A percentile compares a stretch with the other conserved stretches of the same genome.
Evolutionary conservation across 2,329 filamentous ascomycete genomes (phyloP).

Genomic region (Penicillium freii): DNA sequence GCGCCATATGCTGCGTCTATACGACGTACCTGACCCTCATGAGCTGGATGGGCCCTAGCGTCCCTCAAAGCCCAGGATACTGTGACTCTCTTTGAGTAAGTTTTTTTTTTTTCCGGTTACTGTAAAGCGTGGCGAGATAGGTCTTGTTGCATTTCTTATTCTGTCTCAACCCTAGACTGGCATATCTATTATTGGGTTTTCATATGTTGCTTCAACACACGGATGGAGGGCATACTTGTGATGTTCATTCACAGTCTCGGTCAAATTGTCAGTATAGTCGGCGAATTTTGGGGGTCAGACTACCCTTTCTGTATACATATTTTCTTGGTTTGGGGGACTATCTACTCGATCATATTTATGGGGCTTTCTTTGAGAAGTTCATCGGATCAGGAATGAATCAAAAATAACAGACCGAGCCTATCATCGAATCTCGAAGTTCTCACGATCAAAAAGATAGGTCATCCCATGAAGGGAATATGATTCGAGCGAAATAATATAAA

Average conservation of each 20-base stretch:
- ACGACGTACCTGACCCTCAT: conserved; percentile 82
- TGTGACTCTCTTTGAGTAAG: conserved; percentile 50
- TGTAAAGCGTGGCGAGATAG: conserved; percentile 6
- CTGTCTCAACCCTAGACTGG: conserved; percentile 14
- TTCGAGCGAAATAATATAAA: conserved; percentile 16
- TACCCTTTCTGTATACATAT: conserved; percentile 18
- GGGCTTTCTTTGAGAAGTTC: neutral
- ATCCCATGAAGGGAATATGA: conserved; percentile 5
- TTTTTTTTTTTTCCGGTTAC: conserved; percentile 6
- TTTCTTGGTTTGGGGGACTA: neutral
- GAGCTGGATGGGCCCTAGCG: conserved; percentile 71
- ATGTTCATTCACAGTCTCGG: conserved; percentile 4
- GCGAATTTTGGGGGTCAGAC: conserved; percentile 3
- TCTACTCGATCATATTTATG: neutral
- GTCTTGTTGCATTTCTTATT: conserved; percentile 4
- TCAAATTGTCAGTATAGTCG: conserved; percentile 11
- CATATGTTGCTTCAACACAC: conserved; percentile 11
- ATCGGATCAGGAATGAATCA: neutral
- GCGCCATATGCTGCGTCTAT: conserved; percentile 83
- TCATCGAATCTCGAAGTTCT: neutral
- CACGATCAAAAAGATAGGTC: neutral
- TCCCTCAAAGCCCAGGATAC: conserved; percentile 59
- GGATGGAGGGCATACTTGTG: conserved; percentile 7
- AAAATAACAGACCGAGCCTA: neutral
- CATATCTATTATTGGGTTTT: conserved; percentile 17